Percentiles rank a stretch among this genome's conserved stretches.
Evolutionary conservation across 2,329 filamentous ascomycete genomes (phyloP).

Genomic region (Anthostomella pinea): DNA sequence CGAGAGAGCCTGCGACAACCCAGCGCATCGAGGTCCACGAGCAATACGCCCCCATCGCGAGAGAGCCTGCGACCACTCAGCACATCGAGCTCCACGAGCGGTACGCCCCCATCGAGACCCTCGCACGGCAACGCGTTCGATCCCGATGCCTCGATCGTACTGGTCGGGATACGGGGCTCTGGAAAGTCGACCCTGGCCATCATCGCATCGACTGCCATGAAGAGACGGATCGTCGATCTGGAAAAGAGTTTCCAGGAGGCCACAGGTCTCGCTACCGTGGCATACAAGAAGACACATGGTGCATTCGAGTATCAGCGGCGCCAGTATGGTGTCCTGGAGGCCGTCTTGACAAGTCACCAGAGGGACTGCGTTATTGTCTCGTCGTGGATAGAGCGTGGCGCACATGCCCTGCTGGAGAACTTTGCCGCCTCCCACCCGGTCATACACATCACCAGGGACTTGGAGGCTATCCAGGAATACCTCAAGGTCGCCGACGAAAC

Average conservation of each 20-base stretch:
- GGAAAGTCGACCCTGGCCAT: constrained; percentile 75
- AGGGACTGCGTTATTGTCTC: constrained; percentile 68
- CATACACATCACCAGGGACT: constrained; percentile 66
- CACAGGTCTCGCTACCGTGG: constrained; percentile 58
- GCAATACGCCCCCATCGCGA: constrained; percentile 22
- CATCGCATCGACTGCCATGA: constrained; percentile 69
- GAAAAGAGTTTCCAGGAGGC: constrained; percentile 65
- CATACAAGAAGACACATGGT: constrained; percentile 63
- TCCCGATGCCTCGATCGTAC: constrained; percentile 65
- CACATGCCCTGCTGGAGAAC: constrained; percentile 58
- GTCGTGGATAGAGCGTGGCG: constrained; percentile 65
- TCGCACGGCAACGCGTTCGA: constrained; percentile 40
- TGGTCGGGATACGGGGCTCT: constrained; percentile 70
- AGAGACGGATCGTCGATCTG: constrained; percentile 65
- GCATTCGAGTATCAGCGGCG: constrained; percentile 59
- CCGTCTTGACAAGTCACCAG: constrained; percentile 56
- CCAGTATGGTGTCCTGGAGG: constrained; percentile 60
- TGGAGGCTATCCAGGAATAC: constrained; percentile 61
- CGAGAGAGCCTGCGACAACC: constrained; percentile 1
- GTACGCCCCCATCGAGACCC: constrained; percentile 25
- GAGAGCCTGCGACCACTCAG: constrained; percentile 1
- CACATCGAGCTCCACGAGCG: constrained; percentile 10
- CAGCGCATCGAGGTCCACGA: constrained; percentile 10
- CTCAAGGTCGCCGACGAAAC: constrained; percentile 54
- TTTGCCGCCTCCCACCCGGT: constrained; percentile 66